phyloP scores from a whole-genome alignment of 495 filamentous ascomycete species.

The Cudoniella acicularis region DNA sequence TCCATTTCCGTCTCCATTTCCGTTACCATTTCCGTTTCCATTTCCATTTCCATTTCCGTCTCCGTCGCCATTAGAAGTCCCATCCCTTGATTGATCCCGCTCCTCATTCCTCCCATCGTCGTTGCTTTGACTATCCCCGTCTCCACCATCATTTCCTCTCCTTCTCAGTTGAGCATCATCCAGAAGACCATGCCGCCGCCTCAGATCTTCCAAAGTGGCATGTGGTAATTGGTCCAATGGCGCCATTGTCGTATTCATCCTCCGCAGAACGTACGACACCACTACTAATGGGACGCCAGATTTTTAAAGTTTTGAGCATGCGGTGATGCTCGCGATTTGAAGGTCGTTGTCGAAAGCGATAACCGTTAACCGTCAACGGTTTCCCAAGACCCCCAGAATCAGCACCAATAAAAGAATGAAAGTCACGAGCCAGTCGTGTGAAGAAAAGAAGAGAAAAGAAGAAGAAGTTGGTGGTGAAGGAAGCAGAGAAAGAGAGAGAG shows the following conservation, averaged over 20 bases:
- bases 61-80: background rate
- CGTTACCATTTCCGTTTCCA: conserved; percentile 10
- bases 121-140: background rate
- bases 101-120: background rate
- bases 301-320: conserved; percentile 11
- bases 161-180: background rate
- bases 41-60: conserved; percentile 2
- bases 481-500: conserved; percentile 23
- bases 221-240: conserved; percentile 15
- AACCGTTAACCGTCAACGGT: conserved; percentile 2
- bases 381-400: conserved; percentile 1
- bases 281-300: conserved; percentile 10
- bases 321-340: conserved; percentile 4
- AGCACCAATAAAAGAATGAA: conserved; percentile 13
- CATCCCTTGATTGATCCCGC: background rate
- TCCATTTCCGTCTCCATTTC: conserved; percentile 14
- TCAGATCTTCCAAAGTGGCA: conserved; percentile 4
- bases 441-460: conserved; percentile 21
- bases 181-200: background rate
- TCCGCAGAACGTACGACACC: conserved; percentile 12
- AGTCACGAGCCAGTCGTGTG: conserved; percentile 24
- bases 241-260: conserved; percentile 24
- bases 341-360: background rate
- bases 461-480: no score
- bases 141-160: background rate